Evolutionary conservation across 2,329 filamentous ascomycete genomes (phyloP), one percentile per base, ranked within the genome.

Genomic region (Exophiala calicioides): DNA sequence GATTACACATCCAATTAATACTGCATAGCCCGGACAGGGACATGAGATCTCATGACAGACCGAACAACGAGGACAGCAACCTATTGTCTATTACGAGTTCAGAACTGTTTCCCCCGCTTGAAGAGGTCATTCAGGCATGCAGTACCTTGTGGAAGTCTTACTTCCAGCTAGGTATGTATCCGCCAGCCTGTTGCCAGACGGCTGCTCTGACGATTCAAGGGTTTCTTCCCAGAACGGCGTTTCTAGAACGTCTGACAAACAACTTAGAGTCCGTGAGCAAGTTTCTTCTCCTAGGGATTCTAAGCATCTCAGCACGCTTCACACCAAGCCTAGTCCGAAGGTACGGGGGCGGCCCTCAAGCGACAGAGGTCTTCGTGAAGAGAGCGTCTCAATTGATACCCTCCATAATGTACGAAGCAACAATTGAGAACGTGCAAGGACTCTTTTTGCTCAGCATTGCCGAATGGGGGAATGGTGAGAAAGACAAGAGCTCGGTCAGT

Each of bases 401-500:
- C n/a, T 23, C 36, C 8, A 16, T 44, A 12, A 43, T 49, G 38
- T 49, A 49, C 21, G n/a, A 27, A 9, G 39, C 45, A 3, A 49
- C 31, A 8, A 16, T 49, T 19, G 45, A 49, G 2, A 16, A 30
- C 13, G 38, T 49, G 10, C 45, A 49, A 13, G 32, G 13, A 3
- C 44, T 49, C 18, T 49, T 49, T 32, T 20, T 49, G 18, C 24
- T 49, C 16, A 43, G 45, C 26, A 30, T 49, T 18, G 45, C 45
- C 3, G 45, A 49, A 33, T 49, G 45, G 45, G 45, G 45, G 21
- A 44, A 44, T 8, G 45, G 45, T 19, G 74, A 78, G 40, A 77
- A 72, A 62, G 63, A 63, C 9, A 1, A 20, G 32, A 24, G 16
- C 37, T 44, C 80, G 7, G n/a, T n/a, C n/a, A n/a, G n/a, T n/a